These are phyloP conservation scores for Fusarium mangiferae DNA, from an alignment of 2,329 filamentous ascomycete genomes.

Conservation along the genomic window DNA sequence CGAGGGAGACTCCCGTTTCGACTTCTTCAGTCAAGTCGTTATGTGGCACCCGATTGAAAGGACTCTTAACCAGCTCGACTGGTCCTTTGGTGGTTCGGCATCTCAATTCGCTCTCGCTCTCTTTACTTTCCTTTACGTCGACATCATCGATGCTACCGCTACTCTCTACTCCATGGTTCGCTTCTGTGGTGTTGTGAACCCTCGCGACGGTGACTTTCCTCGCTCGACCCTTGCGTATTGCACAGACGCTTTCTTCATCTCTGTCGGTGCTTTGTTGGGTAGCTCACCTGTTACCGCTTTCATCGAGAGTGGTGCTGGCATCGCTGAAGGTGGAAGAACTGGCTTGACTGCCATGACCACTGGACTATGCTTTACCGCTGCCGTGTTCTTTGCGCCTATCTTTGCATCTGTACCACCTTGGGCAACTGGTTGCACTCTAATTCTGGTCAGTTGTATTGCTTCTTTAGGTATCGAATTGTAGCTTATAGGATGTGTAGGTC, in stretches of 20 bases:
- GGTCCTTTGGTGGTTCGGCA: conserved; percentile 66
- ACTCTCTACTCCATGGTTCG: conserved; percentile 85
- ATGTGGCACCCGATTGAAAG: conserved; percentile 76
- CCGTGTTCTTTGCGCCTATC: conserved; percentile 80
- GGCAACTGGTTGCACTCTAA: conserved; percentile 79
- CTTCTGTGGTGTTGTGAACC: conserved; percentile 73
- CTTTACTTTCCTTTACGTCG: conserved; percentile 82
- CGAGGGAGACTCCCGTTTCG: conserved; percentile 72
- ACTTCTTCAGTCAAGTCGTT: conserved; percentile 79
- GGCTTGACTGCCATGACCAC: conserved; percentile 77
- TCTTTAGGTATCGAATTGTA: background rate
- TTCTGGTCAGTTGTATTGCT: conserved; percentile 62
- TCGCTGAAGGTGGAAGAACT: conserved; percentile 78
- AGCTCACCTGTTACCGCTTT: conserved; percentile 78
- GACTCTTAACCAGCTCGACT: conserved; percentile 72
- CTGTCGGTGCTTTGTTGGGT: conserved; percentile 75
- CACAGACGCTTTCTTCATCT: conserved; percentile 76
- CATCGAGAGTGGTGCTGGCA: conserved; percentile 80
- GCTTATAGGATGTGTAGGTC: conserved; percentile 58
- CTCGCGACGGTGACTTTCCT: conserved; percentile 82
- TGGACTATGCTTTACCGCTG: conserved; percentile 75
- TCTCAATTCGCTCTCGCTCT: conserved; percentile 76
- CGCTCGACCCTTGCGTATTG: conserved; percentile 84
- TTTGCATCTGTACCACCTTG: conserved; percentile 82
- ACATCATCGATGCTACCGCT: conserved; percentile 81